A percentile compares a stretch with the other conserved stretches of the same genome.
Conservation (phyloP, 202 grass and related monocot species). For the Dendrocalamus latiflorus region DNA sequence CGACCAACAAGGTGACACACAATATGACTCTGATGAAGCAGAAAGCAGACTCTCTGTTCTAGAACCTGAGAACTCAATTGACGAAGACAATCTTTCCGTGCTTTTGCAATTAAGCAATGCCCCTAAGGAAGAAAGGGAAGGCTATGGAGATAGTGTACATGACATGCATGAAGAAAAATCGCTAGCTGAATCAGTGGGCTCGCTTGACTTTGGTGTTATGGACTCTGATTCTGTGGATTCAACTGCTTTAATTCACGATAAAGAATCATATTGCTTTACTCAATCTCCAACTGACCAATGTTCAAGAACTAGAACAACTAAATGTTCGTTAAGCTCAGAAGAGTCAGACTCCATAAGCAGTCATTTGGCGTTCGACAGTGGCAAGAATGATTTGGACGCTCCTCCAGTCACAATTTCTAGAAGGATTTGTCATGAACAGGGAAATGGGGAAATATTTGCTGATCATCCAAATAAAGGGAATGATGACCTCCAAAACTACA, state of each 20-base stretch:
- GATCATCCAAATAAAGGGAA: background rate
- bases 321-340: constrained; percentile 32
- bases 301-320: constrained; percentile 26
- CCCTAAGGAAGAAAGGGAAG: constrained; percentile 30
- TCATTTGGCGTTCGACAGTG: background rate
- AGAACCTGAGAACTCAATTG: constrained; percentile 31
- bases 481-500: constrained; percentile 17
- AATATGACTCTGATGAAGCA: constrained; percentile 89
- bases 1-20: constrained; percentile 18
- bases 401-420: background rate
- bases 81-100: constrained; percentile 15
- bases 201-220: constrained; percentile 6
- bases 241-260: background rate
- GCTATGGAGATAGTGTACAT: constrained; percentile 24
- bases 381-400: background rate
- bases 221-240: constrained; percentile 31
- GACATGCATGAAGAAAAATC: constrained; percentile 29
- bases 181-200: constrained; percentile 41
- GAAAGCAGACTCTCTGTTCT: constrained; percentile 54
- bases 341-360: constrained; percentile 19
- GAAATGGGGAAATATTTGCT: constrained; percentile 4
- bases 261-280: constrained; percentile 12
- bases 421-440: background rate
- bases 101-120: constrained; percentile 10
- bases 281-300: constrained; percentile 27